Base-by-base conservation (phyloP, 1,139 yeast genomes). In the Taiozyma sp. region DNA sequence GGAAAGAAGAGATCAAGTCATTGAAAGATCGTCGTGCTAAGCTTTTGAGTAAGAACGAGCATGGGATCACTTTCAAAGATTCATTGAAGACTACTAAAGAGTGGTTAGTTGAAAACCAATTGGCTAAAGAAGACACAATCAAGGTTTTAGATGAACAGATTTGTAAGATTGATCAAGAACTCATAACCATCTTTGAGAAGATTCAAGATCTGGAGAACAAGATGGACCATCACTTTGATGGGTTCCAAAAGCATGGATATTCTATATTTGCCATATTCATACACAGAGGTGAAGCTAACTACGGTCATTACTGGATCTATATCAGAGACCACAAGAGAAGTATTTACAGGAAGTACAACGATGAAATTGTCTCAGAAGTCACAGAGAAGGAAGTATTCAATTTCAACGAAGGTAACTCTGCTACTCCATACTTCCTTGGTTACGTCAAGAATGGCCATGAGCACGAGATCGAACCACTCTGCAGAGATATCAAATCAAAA, bases 291-390 rank as follows among this genome's bases (percentile, higher is more conserved):
- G 96, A 90, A 62, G 99, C 97, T 1, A 83, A 90, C 51, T 91
- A 88, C 63, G 99, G 99, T 3, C 99, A 93, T 68, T 93, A 93
- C 66, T 93, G 98, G 97, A 80, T 91, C 16, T 93, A 91, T 65
- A 91, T 93, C 54, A 81, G 80, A 56, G 98, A 93, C 66, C 81
- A 84, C 13, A 76, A 76, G 55, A 73, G 76, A 19, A 78, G 79
- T 45, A 71, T 86, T 35, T 93, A 83, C 79, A 74, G 97, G 54
- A 91, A 88, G 72, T 93, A 93, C 67, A 93, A 93, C 63, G 99
- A 93, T 69, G 98, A 93, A 63, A 76, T 79, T 14, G 95, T 93
- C 21, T 82, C 89, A 1, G 96, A 86, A 59, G 97, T 88, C 1
- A 77, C 84, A 0, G 74, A 75, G 8, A 74, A 78, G 9, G 97